Percentiles rank a stretch among this genome's conserved stretches.
Evolutionary conservation across 192 early-diverging fungal species (phyloP).

Genomic region (Rhizophagus sp.): DNA sequence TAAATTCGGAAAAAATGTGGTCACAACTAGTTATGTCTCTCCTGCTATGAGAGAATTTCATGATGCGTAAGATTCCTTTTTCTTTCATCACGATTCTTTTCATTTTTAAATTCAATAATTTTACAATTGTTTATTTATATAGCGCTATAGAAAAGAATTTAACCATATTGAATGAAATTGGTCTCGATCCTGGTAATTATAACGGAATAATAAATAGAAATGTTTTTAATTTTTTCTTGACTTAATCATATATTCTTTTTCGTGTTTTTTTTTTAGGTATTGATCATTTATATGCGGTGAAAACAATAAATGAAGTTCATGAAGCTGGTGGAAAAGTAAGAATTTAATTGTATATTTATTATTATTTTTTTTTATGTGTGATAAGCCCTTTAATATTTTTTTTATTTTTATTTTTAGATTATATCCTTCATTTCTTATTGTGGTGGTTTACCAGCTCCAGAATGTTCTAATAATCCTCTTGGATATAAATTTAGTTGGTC

Average conservation of each 20-base stretch:
- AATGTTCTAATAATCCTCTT: constrained; percentile 94
- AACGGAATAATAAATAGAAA: background rate
- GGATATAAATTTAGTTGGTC: constrained; percentile 99
- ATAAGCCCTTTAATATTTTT: constrained; percentile 1
- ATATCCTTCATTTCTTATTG: constrained; percentile 93
- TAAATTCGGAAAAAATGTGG: constrained; percentile 88
- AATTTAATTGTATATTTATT: constrained; percentile 3
- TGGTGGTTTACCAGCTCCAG: constrained; percentile 97
- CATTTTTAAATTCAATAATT: background rate
- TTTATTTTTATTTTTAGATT: constrained; percentile 48
- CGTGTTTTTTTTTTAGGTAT: constrained; percentile 57
- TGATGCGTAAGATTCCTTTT: constrained; percentile 59
- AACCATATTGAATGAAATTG: constrained; percentile 97
- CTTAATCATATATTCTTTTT: background rate
- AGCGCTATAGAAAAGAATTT: constrained; percentile 85
- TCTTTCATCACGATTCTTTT: background rate
- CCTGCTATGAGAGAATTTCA: constrained; percentile 92
- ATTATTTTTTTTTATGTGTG: background rate
- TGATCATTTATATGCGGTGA: constrained; percentile 91
- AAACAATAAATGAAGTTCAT: constrained; percentile 91
- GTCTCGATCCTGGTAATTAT: constrained; percentile 78
- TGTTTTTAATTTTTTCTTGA: background rate
- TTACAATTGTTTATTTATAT: background rate
- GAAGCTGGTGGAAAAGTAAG: constrained; percentile 74
- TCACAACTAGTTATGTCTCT: constrained; percentile 96